Percentiles rank a stretch among this genome's conserved stretches.
These are phyloP conservation scores for Tuctoria greenei DNA, from an alignment of 176 grass and related monocot species.

Conservation along the genomic window DNA sequence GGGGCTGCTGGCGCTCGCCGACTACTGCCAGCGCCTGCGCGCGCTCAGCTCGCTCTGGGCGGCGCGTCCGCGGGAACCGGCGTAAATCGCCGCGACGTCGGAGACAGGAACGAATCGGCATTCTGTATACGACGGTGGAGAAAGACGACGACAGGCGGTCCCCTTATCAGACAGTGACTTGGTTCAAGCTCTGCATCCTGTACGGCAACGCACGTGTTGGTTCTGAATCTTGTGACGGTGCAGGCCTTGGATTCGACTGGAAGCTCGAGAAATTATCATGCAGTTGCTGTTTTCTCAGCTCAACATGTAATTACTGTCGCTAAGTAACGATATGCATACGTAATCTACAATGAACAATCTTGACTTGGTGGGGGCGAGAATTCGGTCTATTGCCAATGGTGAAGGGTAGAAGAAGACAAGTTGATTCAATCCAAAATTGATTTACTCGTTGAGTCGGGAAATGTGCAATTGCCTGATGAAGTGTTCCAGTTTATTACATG, in stretches of 20 bases:
- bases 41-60: constrained; percentile 78
- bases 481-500: no score
- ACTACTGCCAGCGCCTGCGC: constrained; percentile 72
- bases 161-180: background rate
- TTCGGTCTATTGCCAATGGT: no score
- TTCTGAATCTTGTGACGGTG: constrained; percentile 8
- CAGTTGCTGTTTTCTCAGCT: background rate
- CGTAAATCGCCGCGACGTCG: background rate
- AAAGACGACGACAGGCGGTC: background rate
- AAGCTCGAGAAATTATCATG: background rate
- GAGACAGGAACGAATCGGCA: background rate
- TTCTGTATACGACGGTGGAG: background rate
- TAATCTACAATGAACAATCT: background rate
- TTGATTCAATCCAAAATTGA: no score
- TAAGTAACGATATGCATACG: background rate
- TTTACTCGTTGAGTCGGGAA: no score
- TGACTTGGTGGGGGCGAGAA: background rate
- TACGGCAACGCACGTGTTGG: background rate
- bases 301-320: background rate
- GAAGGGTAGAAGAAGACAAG: no score
- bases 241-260: background rate
- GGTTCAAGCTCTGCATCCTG: constrained; percentile 8
- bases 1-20: constrained; percentile 67
- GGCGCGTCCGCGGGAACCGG: constrained; percentile 52
- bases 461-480: no score